phyloP scores from a whole-genome alignment of 2,329 filamentous ascomycete species.

The Neurospora crassa region DNA sequence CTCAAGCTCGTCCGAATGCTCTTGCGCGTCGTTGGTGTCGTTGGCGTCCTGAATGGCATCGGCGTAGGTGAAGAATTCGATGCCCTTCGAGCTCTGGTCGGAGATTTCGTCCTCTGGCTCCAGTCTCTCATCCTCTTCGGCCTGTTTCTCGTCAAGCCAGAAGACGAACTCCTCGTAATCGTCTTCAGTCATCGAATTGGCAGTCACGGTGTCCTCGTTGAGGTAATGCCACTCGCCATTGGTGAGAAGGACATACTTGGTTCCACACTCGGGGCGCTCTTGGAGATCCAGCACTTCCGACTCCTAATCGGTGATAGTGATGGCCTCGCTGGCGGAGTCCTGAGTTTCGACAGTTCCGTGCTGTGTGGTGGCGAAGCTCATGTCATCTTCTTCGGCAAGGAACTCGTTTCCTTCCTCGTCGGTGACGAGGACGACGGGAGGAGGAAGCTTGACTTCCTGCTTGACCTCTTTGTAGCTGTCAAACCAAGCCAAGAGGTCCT shows the following conservation, averaged over 20 bases:
- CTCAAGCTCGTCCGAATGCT: not conserved
- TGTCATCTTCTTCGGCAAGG: not conserved
- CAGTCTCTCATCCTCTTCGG: not conserved
- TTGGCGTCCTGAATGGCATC: accelerated
- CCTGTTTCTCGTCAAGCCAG: not conserved
- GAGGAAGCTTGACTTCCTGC: not conserved
- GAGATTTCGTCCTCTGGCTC: not conserved
- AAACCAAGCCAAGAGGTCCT: not conserved
- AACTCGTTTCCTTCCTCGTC: not conserved
- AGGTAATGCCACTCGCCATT: not conserved
- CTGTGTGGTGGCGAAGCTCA: too few species aligned
- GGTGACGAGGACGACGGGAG: not conserved
- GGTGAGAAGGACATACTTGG: accelerated
- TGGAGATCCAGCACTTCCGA: not conserved
- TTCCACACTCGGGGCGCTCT: accelerated
- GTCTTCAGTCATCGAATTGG: accelerated
- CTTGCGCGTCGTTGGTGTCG: accelerated
- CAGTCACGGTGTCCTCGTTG: accelerated
- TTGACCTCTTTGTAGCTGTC: not conserved
- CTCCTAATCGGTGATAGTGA: not conserved
- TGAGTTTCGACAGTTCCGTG: too few species aligned
- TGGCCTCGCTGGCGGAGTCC: not conserved
- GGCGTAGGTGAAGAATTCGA: not conserved
- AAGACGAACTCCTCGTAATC: not conserved
- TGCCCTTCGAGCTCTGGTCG: not conserved